phyloP scores from a whole-genome alignment of 2,329 filamentous ascomycete genomes.

The Westerdykella ornata region DNA sequence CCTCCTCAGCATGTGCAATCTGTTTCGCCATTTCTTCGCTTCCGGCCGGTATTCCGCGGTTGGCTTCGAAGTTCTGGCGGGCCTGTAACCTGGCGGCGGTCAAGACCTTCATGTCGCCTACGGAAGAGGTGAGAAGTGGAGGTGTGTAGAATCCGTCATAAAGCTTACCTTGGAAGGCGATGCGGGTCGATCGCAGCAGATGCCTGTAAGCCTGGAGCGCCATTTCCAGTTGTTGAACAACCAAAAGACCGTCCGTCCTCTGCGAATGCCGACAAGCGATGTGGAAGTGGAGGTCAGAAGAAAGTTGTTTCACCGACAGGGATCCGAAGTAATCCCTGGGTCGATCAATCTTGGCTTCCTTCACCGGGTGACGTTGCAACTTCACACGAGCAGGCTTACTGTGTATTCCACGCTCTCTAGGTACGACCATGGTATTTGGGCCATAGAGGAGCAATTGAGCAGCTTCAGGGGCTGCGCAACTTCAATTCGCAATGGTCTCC shows the following conservation, averaged over 20 bases:
- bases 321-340: slow-evolving; percentile 14
- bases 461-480: slow-evolving; percentile 21
- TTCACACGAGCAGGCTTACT: not conserved
- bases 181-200: slow-evolving; percentile 69
- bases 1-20: slow-evolving; percentile 72
- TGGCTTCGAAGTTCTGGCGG: slow-evolving; percentile 64
- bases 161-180: slow-evolving; percentile 71
- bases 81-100: slow-evolving; percentile 65
- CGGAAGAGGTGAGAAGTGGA: slow-evolving; percentile 8
- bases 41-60: slow-evolving; percentile 52
- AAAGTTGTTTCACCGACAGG: slow-evolving; percentile 19
- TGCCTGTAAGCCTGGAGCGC: slow-evolving; percentile 73
- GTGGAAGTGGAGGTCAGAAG: slow-evolving; percentile 12
- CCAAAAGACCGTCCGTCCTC: slow-evolving; percentile 1
- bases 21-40: slow-evolving; percentile 56
- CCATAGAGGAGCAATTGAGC: slow-evolving; percentile 16
- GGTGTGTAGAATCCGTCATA: not conserved
- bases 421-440: slow-evolving; percentile 22
- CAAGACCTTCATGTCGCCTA: slow-evolving; percentile 66
- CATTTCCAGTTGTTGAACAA: slow-evolving; percentile 35
- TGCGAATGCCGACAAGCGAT: slow-evolving; percentile 1
- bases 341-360: slow-evolving; percentile 13
- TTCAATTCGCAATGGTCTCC: slow-evolving; percentile 58
- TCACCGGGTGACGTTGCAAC: slow-evolving; percentile 14
- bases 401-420: too few species aligned